Evolutionary conservation across 306 rosid species (phyloP), one percentile per base, ranked within the genome.

Genomic region (Datisca glomerata): DNA sequence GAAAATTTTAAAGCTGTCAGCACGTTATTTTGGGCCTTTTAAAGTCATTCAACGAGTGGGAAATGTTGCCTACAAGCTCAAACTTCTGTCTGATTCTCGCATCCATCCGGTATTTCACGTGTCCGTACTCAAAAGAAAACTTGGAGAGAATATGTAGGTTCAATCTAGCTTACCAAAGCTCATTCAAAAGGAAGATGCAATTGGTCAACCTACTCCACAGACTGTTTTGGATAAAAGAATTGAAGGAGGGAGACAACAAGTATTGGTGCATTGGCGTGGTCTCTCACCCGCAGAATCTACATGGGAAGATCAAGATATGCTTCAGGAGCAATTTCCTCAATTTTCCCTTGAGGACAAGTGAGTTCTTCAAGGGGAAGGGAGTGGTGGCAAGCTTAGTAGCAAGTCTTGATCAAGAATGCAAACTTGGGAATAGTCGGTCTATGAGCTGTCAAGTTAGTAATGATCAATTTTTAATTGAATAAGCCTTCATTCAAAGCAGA

Each of bases 41-140:
- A 1, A 23, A 24, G 14, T 45, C 25, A 3, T 21, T 2, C 12
- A 5, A 17, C 5, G 32, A 16, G 25, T 45, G 5, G 22, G 36
- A 8, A 12, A 14, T 10, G 36, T 45, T 3, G 50, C 50, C 6
- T 45, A 24, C 9, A n/a, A 14, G 12, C 10, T 45, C 0, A 2
- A 7, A 7, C n/a, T n/a, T n/a, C n/a, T n/a, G n/a, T n/a, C n/a
- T n/a, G n/a, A n/a, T 23, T 45, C 50, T 5, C 31, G n/a, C 3
- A 3, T 45, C 4, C 50, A 45, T 14, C 50, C 12, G 9, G 12
- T 45, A 3, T 25, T 45, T n/a, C 50, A 45, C 13, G 34, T 45
- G 6, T 45, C 34, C 6, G 3, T 3, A 19, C 7, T 24, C 8
- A 28, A 27, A 22, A 15, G 1, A 1, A 17, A 31, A 18, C 2